Evolutionary conservation across 495 filamentous ascomycete species (phyloP), one percentile per base, ranked within the genome.

Genomic region (Daldinia decipiens): DNA sequence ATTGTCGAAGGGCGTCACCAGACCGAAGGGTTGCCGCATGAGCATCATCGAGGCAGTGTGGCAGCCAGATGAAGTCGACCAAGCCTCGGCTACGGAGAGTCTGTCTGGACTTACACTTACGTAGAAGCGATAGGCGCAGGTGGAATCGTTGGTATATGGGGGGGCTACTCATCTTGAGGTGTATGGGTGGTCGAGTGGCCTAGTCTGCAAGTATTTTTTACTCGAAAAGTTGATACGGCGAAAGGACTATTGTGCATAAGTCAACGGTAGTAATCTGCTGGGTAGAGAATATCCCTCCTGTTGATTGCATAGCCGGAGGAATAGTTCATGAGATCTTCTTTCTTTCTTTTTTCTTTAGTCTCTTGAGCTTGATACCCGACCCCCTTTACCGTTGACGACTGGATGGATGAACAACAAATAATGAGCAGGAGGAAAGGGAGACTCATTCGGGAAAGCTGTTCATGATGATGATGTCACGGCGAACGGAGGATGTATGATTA

Each of bases 11-110:
- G 80, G 81, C 2, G 76, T 82, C 55, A 74, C 62, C 0, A 71
- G 80, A 61, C 70, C 77, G 4, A 73, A 78, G 32, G 80, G 79
- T 8, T 84, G 81, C 67, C 73, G 82, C 27, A 86, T 86, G 83
- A 82, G 80, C 59, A 78, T 85, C 53, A 68, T 86, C 50, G 84
- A 86, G 72, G 84, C 84, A 6, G 80, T 85, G 11, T 86, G 84
- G 84, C 72, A 80, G 66, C 80, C 80, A 74, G 64, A 70, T 26
- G 53, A 58, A 59, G 32, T 11, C 8, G 43, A 34, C 21, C 7
- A 54, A 13, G 13, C 32, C 7, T n/a, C 24, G 17, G 26, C n/a
- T n/a, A 31, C 11, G 9, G 19, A n/a, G 38, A 34, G 7, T 29
- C 40, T 32, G 15, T 27, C 65, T 29, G 12, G 51, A 13, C 8